phyloP scores from a whole-genome alignment of 192 early-diverging fungal genomes.

The Geranomyces variabilis region DNA sequence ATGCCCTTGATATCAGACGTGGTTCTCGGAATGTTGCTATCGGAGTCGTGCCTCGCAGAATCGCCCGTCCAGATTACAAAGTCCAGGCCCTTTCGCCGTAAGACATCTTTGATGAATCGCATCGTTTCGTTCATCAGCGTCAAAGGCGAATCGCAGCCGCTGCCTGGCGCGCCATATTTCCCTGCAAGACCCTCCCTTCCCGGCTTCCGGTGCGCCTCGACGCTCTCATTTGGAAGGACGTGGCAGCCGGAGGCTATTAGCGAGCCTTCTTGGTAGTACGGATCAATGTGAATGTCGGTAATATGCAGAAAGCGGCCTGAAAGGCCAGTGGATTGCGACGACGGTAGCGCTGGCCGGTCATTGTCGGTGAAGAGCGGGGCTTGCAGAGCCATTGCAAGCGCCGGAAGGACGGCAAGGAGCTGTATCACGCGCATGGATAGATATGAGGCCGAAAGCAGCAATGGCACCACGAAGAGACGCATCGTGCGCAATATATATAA shows the following conservation, averaged over 20 bases:
- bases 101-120: constrained; percentile 22
- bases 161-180: constrained; percentile 36
- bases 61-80: constrained; percentile 50
- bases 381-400: too few relatives aligned
- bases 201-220: neutral
- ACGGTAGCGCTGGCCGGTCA: too few relatives aligned
- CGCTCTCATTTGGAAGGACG: neutral
- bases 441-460: too few relatives aligned
- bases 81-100: constrained; percentile 19
- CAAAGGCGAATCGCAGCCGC: constrained; percentile 43
- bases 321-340: too few relatives aligned
- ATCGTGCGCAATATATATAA: too few relatives aligned
- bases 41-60: constrained; percentile 45
- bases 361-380: too few relatives aligned
- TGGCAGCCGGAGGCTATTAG: constrained; percentile 11
- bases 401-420: too few relatives aligned
- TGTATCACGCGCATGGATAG: too few relatives aligned
- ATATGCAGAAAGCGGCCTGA: constrained; percentile 38
- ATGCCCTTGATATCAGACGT: constrained; percentile 23
- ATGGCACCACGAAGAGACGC: too few relatives aligned
- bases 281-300: constrained; percentile 44
- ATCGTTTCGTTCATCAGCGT: constrained; percentile 41
- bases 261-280: constrained; percentile 34
- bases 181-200: constrained; percentile 22
- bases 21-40: constrained; percentile 23